These are phyloP conservation scores for Alternaria sp. DNA, from an alignment of 2,329 filamentous ascomycete genomes.

Conservation along the genomic window DNA sequence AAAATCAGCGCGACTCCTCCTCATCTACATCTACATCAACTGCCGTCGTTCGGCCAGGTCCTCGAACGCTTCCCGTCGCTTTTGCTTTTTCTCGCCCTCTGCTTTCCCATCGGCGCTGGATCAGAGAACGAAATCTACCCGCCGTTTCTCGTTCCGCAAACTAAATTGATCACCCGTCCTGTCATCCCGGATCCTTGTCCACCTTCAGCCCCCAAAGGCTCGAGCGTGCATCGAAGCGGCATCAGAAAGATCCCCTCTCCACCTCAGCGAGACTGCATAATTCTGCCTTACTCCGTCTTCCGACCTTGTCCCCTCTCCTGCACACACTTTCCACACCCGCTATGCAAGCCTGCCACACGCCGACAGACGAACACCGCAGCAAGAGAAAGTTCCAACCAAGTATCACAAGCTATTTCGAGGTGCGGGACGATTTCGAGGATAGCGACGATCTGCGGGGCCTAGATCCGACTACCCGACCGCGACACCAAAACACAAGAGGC, in stretches of 20 bases:
- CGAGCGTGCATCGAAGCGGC: constrained; percentile 33
- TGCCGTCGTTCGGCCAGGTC: constrained; percentile 23
- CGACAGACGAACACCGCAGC: constrained; percentile 43
- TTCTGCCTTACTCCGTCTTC: constrained; percentile 4
- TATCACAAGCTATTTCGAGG: constrained; percentile 56
- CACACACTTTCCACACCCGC: constrained; percentile 14
- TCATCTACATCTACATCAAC: constrained; percentile 16
- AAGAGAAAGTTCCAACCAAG: constrained; percentile 58
- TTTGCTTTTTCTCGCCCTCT: constrained; percentile 5
- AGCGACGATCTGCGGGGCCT: constrained; percentile 38
- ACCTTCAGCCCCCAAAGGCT: constrained; percentile 26
- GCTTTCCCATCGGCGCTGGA: constrained; percentile 10
- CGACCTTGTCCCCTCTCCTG: constrained; percentile 1
- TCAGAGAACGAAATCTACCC: constrained; percentile 25
- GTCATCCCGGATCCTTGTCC: constrained; percentile 26
- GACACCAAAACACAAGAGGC: constrained; percentile 26
- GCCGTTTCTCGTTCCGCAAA: constrained; percentile 27
- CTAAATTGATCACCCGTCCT: constrained; percentile 33
- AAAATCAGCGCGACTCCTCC: constrained; percentile 30
- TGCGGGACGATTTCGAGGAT: constrained; percentile 33
- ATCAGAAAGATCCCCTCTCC: constrained; percentile 30
- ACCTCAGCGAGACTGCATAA: constrained; percentile 14
- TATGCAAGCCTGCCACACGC: constrained; percentile 22
- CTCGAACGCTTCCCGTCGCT: not conserved
- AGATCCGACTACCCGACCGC: constrained; percentile 38